phyloP scores from a whole-genome alignment of 768 basidiomycete species.

The Rickenella mellea region DNA sequence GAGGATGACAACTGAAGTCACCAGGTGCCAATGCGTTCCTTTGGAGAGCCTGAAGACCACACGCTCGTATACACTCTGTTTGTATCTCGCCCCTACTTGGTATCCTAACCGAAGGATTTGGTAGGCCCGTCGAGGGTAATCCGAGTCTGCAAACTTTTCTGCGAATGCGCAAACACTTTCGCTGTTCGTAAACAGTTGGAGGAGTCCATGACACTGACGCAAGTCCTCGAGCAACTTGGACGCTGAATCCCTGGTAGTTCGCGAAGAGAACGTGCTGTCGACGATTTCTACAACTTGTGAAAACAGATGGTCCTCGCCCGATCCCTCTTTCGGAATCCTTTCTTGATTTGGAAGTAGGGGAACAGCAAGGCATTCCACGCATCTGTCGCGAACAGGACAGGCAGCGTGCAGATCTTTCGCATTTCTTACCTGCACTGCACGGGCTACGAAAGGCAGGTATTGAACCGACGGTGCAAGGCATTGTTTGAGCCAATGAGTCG shows the following conservation, averaged over 20 bases:
- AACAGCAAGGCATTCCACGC: too few species aligned
- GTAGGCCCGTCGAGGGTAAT: constrained; percentile 30
- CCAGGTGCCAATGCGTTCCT: constrained; percentile 36
- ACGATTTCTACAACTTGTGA: too few species aligned
- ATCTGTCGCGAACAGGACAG: background rate
- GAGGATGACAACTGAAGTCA: constrained; percentile 38
- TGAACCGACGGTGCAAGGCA: constrained; percentile 6
- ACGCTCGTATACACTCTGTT: constrained; percentile 49
- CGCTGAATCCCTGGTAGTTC: background rate
- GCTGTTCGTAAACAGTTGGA: constrained; percentile 8
- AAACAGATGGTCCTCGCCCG: too few species aligned
- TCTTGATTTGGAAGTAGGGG: too few species aligned
- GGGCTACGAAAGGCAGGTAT: constrained; percentile 15
- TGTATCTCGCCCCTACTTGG: constrained; percentile 37
- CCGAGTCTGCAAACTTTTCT: constrained; percentile 20
- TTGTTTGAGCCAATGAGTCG: constrained; percentile 11
- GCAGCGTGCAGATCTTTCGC: constrained; percentile 13
- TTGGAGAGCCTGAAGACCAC: constrained; percentile 41
- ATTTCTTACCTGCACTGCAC: constrained; percentile 1
- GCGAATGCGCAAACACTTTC: constrained; percentile 19
- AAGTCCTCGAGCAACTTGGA: background rate
- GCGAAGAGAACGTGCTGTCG: constrained; percentile 1
- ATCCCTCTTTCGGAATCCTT: too few species aligned
- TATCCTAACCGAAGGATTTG: constrained; percentile 39
- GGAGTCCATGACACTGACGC: background rate